Conservation (phyloP, 2,329 filamentous ascomycete genomes). For the Fulvia fulva region DNA sequence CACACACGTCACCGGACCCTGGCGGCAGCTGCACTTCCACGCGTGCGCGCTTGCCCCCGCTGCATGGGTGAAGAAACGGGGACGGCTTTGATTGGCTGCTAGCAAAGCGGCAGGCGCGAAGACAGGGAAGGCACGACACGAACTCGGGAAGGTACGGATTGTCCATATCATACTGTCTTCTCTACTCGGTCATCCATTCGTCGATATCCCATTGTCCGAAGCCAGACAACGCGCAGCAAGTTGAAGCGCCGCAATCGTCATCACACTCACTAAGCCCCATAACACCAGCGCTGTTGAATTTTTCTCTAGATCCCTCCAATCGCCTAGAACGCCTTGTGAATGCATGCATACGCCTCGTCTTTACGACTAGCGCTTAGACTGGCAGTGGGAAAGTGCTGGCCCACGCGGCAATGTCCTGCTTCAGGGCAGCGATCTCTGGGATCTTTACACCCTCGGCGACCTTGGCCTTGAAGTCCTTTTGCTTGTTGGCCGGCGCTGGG, state of each 20-base stretch:
- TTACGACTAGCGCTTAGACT: neutral
- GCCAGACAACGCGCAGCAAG: conserved; percentile 9
- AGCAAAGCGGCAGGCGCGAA: neutral
- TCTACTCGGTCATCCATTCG: neutral
- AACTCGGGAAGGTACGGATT: neutral
- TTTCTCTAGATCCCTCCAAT: conserved; percentile 2
- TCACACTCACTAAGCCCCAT: neutral
- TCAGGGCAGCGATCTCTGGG: conserved; percentile 72
- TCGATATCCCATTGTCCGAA: neutral
- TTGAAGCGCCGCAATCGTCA: conserved; percentile 16
- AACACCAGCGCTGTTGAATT: conserved; percentile 15
- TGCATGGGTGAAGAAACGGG: neutral
- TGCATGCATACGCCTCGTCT: neutral
- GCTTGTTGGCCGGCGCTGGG: conserved; percentile 97
- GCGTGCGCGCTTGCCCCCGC: neutral
- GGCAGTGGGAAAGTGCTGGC: conserved; percentile 88
- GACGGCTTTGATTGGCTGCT: neutral
- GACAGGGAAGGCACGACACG: neutral
- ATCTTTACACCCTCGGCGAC: conserved; percentile 60
- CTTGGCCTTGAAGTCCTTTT: conserved; percentile 98
- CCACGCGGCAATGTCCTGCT: conserved; percentile 87
- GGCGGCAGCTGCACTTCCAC: too few species aligned
- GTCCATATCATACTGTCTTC: neutral
- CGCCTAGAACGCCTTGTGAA: conserved; percentile 11
- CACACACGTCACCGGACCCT: neutral